phyloP scores from a whole-genome alignment of 345 rosid species.

The Eucalyptus curtisii region DNA sequence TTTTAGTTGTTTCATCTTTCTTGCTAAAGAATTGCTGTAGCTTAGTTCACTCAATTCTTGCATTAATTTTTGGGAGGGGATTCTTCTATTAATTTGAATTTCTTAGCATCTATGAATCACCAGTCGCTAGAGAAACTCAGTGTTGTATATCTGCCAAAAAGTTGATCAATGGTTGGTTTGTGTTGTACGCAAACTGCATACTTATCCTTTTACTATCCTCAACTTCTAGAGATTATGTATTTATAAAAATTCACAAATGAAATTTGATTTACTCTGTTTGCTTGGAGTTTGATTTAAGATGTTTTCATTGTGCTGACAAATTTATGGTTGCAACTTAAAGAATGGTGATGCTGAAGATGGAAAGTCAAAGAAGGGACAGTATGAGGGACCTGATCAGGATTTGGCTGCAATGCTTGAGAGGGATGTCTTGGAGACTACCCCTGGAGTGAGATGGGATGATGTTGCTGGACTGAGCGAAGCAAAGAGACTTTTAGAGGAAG shows the following conservation, averaged over 20 bases:
- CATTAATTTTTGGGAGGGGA: background rate
- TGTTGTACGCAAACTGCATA: background rate
- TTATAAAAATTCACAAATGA: background rate
- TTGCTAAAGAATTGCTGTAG: background rate
- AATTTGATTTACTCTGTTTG: background rate
- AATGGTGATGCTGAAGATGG: slow-evolving; percentile 95
- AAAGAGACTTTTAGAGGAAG: slow-evolving; percentile 96
- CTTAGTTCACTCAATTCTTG: background rate
- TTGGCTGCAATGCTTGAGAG: slow-evolving; percentile 99
- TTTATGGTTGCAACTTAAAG: slow-evolving; percentile 23
- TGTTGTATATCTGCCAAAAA: background rate
- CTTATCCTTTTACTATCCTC: background rate
- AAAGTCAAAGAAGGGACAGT: slow-evolving; percentile 64
- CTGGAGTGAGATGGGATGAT: slow-evolving; percentile 99
- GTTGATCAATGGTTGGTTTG: background rate
- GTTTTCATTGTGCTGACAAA: background rate
- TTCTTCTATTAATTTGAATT: background rate
- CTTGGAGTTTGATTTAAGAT: background rate
- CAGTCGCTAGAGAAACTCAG: background rate
- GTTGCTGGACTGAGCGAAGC: slow-evolving; percentile 99
- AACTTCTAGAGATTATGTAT: background rate
- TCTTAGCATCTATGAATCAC: background rate
- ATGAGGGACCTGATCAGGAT: slow-evolving; percentile 97
- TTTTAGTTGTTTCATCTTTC: background rate
- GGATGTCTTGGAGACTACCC: slow-evolving; percentile 95